These are phyloP conservation scores for Rugosomyces carneus DNA, from an alignment of 1,284 basidiomycete genomes.

Conservation along the genomic window DNA sequence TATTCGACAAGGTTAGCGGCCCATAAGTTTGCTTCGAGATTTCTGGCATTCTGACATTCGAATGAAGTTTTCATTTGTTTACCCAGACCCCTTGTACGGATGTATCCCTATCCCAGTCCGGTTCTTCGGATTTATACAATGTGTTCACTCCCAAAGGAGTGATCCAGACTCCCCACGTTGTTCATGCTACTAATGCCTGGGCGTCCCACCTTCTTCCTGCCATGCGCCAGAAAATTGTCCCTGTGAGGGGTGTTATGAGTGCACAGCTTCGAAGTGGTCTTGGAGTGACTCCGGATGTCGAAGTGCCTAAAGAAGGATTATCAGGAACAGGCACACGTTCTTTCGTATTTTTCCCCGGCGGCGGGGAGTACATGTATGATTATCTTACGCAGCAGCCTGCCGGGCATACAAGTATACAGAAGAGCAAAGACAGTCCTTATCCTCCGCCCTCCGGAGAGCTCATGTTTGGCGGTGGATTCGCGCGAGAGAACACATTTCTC, in stretches of 20 bases:
- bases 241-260: conserved; percentile 59
- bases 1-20: conserved; percentile 33
- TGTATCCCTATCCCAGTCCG: conserved; percentile 26
- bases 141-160: conserved; percentile 50
- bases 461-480: conserved; percentile 56
- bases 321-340: conserved; percentile 33
- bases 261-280: conserved; percentile 42
- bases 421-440: no score
- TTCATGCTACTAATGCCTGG: conserved; percentile 82
- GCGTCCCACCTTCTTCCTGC: conserved; percentile 60
- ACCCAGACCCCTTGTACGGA: conserved; percentile 45
- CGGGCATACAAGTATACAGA: conserved; percentile 20
- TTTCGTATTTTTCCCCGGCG: conserved; percentile 53
- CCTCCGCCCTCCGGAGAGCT: conserved; percentile 39
- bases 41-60: background rate
- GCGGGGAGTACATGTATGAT: conserved; percentile 40
- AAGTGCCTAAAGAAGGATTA: background rate
- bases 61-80: conserved; percentile 39
- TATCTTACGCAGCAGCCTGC: conserved; percentile 67
- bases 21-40: background rate
- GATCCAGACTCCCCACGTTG: conserved; percentile 50
- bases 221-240: conserved; percentile 53
- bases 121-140: conserved; percentile 27
- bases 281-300: conserved; percentile 27
- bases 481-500: conserved; percentile 24